Evolutionary conservation across 176 grass and related monocot genomes (phyloP).

Genomic region (Musa acuminata): DNA sequence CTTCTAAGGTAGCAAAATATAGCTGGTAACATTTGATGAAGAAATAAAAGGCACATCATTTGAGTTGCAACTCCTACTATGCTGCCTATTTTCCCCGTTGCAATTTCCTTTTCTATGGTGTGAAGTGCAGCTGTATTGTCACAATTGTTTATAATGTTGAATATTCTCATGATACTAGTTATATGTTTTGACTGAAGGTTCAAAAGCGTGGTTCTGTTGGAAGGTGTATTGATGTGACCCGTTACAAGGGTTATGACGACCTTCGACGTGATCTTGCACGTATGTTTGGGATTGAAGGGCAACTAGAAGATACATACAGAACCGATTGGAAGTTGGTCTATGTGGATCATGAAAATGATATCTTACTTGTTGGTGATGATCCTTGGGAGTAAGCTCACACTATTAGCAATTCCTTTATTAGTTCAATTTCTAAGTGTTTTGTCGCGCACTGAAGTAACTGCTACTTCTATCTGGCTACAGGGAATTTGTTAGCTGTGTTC

Average conservation of each 20-base stretch:
- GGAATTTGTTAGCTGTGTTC: slow-evolving; percentile 94
- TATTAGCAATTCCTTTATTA: slow-evolving; percentile 11
- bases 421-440: neutral
- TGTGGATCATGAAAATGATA: slow-evolving; percentile 94
- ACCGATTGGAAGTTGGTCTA: slow-evolving; percentile 97
- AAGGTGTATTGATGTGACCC: slow-evolving; percentile 86
- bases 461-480: slow-evolving; percentile 27
- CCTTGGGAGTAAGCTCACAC: slow-evolving; percentile 87
- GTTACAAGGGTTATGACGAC: slow-evolving; percentile 75
- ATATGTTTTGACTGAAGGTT: slow-evolving; percentile 49
- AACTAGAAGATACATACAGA: slow-evolving; percentile 78
- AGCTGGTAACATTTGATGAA: neutral
- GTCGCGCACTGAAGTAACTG: neutral
- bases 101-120: too few relatives aligned
- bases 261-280: slow-evolving; percentile 81
- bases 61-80: neutral
- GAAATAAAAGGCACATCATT: neutral
- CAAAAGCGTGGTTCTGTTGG: slow-evolving; percentile 98
- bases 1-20: neutral
- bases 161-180: slow-evolving; percentile 12
- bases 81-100: too few relatives aligned
- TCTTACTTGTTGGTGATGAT: slow-evolving; percentile 92
- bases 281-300: slow-evolving; percentile 95
- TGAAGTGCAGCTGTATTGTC: too few relatives aligned
- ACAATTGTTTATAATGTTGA: too few relatives aligned